A percentile compares a stretch with the other conserved stretches of the same genome.
Conservation (phyloP, 106 monocot genomes). For the Amphibolis antarctica region DNA sequence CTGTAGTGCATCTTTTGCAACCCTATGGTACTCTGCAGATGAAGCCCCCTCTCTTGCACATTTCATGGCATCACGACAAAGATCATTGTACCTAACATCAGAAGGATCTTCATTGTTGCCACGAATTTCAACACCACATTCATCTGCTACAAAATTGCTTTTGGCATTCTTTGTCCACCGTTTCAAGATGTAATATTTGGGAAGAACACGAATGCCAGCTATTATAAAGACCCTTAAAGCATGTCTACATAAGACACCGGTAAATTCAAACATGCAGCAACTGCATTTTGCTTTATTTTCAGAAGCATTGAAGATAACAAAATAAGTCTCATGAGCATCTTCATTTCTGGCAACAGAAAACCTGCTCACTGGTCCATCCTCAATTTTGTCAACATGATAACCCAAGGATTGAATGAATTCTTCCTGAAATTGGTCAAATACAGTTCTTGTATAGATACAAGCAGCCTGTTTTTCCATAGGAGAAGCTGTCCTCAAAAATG, state of each 20-base stretch:
- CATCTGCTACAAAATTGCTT: conserved; percentile 10
- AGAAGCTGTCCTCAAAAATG: conserved; percentile 18
- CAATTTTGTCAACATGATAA: conserved; percentile 18
- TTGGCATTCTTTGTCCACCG: conserved; percentile 19
- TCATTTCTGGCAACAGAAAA: conserved; percentile 11
- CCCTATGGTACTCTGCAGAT: conserved; percentile 9
- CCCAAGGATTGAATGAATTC: conserved; percentile 24
- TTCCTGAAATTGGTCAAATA: conserved; percentile 22
- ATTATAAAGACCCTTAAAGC: conserved; percentile 17
- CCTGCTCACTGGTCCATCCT: conserved; percentile 12
- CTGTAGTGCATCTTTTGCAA: conserved; percentile 23
- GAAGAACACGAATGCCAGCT: conserved; percentile 12
- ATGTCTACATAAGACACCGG: conserved; percentile 16
- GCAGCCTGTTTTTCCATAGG: conserved; percentile 27
- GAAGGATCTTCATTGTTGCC: conserved; percentile 9
- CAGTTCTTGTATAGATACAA: conserved; percentile 11
- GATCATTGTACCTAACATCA: conserved; percentile 14
- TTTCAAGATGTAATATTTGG: conserved; percentile 14
- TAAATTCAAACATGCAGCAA: conserved; percentile 19
- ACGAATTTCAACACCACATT: conserved; percentile 4
- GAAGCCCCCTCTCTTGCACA: conserved; percentile 18
- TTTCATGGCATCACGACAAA: conserved; percentile 18
- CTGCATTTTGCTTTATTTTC: conserved; percentile 18
- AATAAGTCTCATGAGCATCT: conserved; percentile 2
- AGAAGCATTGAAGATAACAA: conserved; percentile 10